Conservation (phyloP, 2,329 filamentous ascomycete species). For the Tolypocladium cylindrosporum region DNA sequence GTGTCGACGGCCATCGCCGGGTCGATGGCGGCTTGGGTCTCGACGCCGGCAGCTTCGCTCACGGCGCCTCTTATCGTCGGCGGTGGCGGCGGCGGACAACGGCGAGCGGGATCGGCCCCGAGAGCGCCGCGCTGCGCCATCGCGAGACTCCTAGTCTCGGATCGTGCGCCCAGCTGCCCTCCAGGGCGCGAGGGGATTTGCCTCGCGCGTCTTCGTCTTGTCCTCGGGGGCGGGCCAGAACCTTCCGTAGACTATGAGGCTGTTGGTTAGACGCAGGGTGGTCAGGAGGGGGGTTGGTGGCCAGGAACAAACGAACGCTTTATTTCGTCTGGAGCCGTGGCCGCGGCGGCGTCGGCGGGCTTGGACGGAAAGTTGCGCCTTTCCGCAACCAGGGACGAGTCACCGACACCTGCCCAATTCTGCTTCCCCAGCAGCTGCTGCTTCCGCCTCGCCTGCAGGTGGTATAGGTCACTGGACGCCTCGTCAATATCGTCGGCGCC, state of each 20-base stretch:
- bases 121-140: neutral
- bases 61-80: neutral
- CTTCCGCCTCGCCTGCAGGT: neutral
- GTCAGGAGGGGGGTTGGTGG: neutral
- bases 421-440: neutral
- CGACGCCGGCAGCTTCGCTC: neutral
- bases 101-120: neutral
- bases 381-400: neutral
- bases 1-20: neutral
- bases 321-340: neutral
- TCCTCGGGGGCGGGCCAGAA: neutral
- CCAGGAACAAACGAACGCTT: neutral
- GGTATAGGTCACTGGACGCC: neutral
- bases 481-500: neutral
- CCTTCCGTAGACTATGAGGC: neutral
- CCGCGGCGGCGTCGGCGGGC: neutral
- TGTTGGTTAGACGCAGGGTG: neutral
- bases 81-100: neutral
- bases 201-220: neutral
- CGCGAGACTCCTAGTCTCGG: neutral
- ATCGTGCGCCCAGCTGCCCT: neutral
- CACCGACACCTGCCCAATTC: neutral
- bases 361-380: neutral
- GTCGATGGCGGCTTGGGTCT: neutral
- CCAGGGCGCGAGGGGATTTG: neutral